Evolutionary conservation across 2,329 filamentous ascomycete genomes (phyloP).

Genomic region (Talaromyces sp.): DNA sequence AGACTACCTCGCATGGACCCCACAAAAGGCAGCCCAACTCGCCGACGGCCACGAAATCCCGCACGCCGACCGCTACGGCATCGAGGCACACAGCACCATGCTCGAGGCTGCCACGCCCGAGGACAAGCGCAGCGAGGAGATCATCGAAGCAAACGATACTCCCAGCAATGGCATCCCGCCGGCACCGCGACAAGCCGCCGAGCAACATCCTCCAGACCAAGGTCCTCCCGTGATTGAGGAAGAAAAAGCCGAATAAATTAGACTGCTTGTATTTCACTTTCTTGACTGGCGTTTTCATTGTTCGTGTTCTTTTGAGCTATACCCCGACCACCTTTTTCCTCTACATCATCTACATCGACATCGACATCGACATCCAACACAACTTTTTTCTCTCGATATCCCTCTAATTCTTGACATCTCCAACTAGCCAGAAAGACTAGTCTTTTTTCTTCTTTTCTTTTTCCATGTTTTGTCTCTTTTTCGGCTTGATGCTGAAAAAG

Average conservation of each 20-base stretch:
- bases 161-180: neutral
- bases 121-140: slow-evolving; percentile 25
- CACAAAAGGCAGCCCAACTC: slow-evolving; percentile 36
- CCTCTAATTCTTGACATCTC: neutral
- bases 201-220: slow-evolving; percentile 16
- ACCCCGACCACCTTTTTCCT: neutral
- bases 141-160: slow-evolving; percentile 21
- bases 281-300: neutral
- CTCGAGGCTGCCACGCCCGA: slow-evolving; percentile 48
- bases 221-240: slow-evolving; percentile 3
- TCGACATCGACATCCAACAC: too few species aligned
- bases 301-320: neutral
- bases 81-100: slow-evolving; percentile 57
- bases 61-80: slow-evolving; percentile 55
- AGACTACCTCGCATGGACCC: slow-evolving; percentile 47
- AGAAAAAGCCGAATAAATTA: slow-evolving; percentile 8
- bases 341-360: neutral
- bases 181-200: slow-evolving; percentile 25
- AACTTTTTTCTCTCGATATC: too few species aligned
- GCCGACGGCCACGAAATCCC: slow-evolving; percentile 50
- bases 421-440: neutral
- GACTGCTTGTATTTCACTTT: neutral
- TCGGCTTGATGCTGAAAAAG: neutral
- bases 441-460: neutral
- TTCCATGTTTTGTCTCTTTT: neutral